Base-by-base conservation (phyloP, 768 basidiomycete genomes). In the Termitomyces sp. region DNA sequence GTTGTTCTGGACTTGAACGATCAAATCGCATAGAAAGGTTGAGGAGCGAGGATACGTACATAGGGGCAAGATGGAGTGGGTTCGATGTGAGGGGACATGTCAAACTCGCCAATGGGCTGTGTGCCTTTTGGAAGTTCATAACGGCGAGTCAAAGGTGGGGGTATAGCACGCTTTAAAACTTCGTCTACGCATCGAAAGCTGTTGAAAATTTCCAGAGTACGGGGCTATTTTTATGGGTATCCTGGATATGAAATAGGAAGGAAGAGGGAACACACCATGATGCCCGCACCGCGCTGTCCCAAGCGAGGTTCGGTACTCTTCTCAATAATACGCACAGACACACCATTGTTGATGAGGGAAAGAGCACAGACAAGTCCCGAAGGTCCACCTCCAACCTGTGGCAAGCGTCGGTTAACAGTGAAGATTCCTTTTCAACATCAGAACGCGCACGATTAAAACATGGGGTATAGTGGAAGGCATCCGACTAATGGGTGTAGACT, bases 281-380 rank as follows among this genome's bases (percentile, higher is more conserved):
- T 59, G 3, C 68, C 76, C 4, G 66, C 66, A 3, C 71, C 72
- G 2, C 78, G 72, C 56, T 76, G 72, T 3, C 74, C 75, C 16
- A 72, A 59, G 14, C 65, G 70, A 10, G 72, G 68, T 0, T 67
- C 50, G 0, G 67, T 61, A 49, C 72, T 73, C 58, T 79, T 79
- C 56, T 83, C 77, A 45, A 84, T 76, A 27, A 85, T 74, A 19
- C 79, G 76, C 7, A 83, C 75, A 10, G 77, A 71, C 17, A 82
- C 66, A 5, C 74, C 72, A 64, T 80, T 79, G 21, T 70, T 69
- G 16, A 77, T 62, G 25, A 81, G 73, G 5, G 70, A 61, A 2
- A 78, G 68, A 3, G 76, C 77, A 49, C 72, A 68, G 46, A 77
- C 72, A 5, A 79, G 68, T 41, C 80, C 78, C 37, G 76, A 71